Conservation (phyloP, 2,329 filamentous ascomycete genomes). For the Fusarium sp. region DNA sequence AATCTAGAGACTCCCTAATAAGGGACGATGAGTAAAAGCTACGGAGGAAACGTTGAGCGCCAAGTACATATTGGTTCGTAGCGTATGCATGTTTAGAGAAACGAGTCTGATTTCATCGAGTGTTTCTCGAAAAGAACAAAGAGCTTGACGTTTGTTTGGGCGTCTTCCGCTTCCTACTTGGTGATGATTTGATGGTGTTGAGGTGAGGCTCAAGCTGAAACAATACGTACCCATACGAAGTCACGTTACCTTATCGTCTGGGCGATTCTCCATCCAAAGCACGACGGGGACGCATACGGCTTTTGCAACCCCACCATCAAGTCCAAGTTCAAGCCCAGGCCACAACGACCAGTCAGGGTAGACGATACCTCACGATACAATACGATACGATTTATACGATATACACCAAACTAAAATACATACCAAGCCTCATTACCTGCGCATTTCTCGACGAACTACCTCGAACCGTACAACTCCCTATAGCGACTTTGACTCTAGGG, state of each 20-base stretch:
- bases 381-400: constrained; percentile 11
- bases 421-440: constrained; percentile 1
- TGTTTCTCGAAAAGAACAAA: too few species aligned
- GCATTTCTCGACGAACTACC: constrained; percentile 17
- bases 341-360: constrained; percentile 9
- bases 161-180: background rate
- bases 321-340: constrained; percentile 17
- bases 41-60: background rate
- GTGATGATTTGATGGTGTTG: constrained; percentile 15
- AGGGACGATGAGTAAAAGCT: background rate
- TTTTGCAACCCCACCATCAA: constrained; percentile 38
- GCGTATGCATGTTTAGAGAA: too few species aligned
- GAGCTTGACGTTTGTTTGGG: background rate
- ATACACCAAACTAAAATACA: constrained; percentile 13
- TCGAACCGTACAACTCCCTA: background rate
- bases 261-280: constrained; percentile 1
- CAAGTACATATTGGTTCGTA: too few species aligned
- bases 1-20: background rate
- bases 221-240: constrained; percentile 26
- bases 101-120: too few species aligned
- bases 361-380: constrained; percentile 19
- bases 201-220: background rate
- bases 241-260: constrained; percentile 40
- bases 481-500: constrained; percentile 16
- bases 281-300: constrained; percentile 14